A percentile compares a stretch with the other conserved stretches of the same genome.
These are phyloP conservation scores for Simplicillium aogashimaense DNA, from an alignment of 2,329 filamentous ascomycete genomes.

Conservation along the genomic window DNA sequence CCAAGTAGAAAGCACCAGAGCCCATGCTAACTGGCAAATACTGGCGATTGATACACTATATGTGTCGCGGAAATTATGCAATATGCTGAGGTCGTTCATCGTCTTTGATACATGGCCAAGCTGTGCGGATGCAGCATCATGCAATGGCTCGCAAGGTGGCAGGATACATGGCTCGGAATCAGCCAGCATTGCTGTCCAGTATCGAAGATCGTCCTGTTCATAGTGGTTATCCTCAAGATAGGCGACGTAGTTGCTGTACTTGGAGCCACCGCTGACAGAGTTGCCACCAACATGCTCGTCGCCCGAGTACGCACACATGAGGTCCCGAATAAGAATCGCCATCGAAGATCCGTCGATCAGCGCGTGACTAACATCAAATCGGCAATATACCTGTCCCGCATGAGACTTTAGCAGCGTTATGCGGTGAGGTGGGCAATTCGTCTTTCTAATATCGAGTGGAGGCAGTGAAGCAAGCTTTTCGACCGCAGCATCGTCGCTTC, in stretches of 20 bases:
- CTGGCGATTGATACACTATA: conserved; percentile 3
- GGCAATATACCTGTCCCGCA: conserved; percentile 2
- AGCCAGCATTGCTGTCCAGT: conserved; percentile 6
- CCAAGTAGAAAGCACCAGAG: conserved; percentile 7
- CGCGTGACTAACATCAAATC: conserved; percentile 8
- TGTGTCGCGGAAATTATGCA: not conserved
- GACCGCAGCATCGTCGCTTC: too few species aligned
- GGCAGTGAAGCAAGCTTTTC: too few species aligned
- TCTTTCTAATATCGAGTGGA: too few species aligned
- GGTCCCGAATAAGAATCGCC: conserved; percentile 4
- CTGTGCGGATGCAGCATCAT: not conserved
- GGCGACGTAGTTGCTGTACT: not conserved
- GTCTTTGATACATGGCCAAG: too few species aligned
- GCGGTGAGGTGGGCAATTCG: not conserved
- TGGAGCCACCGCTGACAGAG: not conserved
- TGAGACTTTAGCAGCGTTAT: conserved; percentile 2
- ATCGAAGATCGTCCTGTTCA: not conserved
- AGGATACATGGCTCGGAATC: conserved; percentile 6
- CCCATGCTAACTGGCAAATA: conserved; percentile 9
- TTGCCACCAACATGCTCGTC: not conserved
- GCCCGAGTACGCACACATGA: conserved; percentile 4
- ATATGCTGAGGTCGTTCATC: not conserved
- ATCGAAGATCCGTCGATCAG: conserved; percentile 7
- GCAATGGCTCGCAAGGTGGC: not conserved
- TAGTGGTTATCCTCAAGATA: not conserved